These are phyloP conservation scores for Coniella vitis DNA, from an alignment of 2,329 filamentous ascomycete genomes.

Conservation along the genomic window DNA sequence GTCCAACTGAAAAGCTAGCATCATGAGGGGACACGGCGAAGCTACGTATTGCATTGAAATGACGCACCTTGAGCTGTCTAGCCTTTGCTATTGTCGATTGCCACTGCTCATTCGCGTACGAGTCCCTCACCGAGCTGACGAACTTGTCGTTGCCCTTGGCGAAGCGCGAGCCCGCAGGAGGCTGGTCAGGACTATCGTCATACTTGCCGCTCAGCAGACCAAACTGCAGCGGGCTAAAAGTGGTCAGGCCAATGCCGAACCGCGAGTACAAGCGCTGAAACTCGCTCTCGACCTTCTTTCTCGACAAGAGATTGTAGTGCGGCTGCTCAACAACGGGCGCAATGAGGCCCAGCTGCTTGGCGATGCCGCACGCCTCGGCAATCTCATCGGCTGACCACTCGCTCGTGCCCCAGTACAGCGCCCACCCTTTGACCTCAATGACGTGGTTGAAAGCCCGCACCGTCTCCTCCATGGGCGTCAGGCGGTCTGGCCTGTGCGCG, in stretches of 20 bases:
- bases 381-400: slow-evolving; percentile 67
- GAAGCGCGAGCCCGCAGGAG: slow-evolving; percentile 54
- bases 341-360: slow-evolving; percentile 54
- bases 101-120: slow-evolving; percentile 48
- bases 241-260: slow-evolving; percentile 54
- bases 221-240: slow-evolving; percentile 47
- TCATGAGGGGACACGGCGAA: too few species aligned
- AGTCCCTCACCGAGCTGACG: slow-evolving; percentile 45
- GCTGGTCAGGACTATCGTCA: slow-evolving; percentile 54
- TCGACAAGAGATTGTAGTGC: slow-evolving; percentile 57
- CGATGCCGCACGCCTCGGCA: slow-evolving; percentile 52
- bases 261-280: slow-evolving; percentile 55
- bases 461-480: slow-evolving; percentile 64
- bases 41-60: not conserved
- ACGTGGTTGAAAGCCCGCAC: slow-evolving; percentile 66
- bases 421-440: slow-evolving; percentile 57
- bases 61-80: slow-evolving; percentile 38
- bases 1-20: too few species aligned
- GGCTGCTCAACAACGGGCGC: slow-evolving; percentile 62
- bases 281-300: slow-evolving; percentile 57
- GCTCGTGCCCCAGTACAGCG: slow-evolving; percentile 66
- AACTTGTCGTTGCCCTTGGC: slow-evolving; percentile 52
- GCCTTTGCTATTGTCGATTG: slow-evolving; percentile 49
- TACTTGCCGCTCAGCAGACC: slow-evolving; percentile 58
- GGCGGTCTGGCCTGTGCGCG: slow-evolving; percentile 60